A percentile compares a stretch with the other conserved stretches of the same genome.
phyloP scores from a whole-genome alignment of 2,329 filamentous ascomycete species.

The Penicillium paneum region DNA sequence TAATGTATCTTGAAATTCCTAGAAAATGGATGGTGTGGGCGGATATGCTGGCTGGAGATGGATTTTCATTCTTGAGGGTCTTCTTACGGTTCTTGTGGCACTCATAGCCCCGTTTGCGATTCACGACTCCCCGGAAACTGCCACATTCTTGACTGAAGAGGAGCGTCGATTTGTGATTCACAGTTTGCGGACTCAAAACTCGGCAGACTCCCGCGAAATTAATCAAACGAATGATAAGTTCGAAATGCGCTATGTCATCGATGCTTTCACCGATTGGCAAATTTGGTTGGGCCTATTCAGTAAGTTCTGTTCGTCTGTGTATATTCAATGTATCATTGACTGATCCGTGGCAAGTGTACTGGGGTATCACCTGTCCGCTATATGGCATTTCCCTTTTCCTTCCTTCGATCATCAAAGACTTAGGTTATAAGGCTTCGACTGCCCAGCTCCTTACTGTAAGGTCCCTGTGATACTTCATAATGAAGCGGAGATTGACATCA shows the following conservation, averaged over 20 bases:
- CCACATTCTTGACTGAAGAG: conserved; percentile 41
- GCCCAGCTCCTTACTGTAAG: conserved; percentile 41
- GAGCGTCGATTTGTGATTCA: conserved; percentile 41
- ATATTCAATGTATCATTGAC: conserved; percentile 3
- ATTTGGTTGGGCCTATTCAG: conserved; percentile 40
- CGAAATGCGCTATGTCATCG: conserved; percentile 39
- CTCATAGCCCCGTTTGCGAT: conserved; percentile 45
- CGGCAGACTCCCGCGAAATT: conserved; percentile 25
- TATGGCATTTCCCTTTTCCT: conserved; percentile 43
- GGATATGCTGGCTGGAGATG: conserved; percentile 50
- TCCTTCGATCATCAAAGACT: conserved; percentile 42
- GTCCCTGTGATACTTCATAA: neutral
- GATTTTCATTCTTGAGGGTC: conserved; percentile 52
- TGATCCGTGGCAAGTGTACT: conserved; percentile 34
- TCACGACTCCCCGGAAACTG: conserved; percentile 46
- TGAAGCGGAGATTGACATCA: neutral
- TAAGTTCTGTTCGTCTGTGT: conserved; percentile 16
- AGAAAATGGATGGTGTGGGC: conserved; percentile 51
- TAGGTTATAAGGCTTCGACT: conserved; percentile 40
- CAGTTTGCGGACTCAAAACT: conserved; percentile 37
- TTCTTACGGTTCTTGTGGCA: conserved; percentile 46
- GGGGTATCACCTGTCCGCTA: conserved; percentile 42
- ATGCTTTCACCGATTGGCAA: conserved; percentile 44
- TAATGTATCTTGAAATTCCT: neutral
- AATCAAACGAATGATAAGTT: conserved; percentile 33